These are phyloP conservation scores for Aspergillus sergii DNA, from an alignment of 2,329 filamentous ascomycete genomes.

Conservation along the genomic window DNA sequence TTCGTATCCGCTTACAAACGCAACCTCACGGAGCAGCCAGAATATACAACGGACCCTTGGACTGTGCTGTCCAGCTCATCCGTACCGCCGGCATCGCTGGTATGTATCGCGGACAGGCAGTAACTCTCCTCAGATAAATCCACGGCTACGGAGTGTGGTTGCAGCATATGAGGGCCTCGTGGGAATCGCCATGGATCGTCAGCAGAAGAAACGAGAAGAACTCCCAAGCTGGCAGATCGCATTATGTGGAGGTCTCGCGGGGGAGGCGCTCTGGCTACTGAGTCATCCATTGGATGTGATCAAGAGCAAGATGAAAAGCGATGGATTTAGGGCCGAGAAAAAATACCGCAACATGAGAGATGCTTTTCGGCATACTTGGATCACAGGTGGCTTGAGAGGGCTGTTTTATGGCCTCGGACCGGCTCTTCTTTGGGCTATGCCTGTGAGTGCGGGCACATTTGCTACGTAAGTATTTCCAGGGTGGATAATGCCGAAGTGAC, in stretches of 20 bases:
- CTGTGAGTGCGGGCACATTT: slow-evolving; percentile 91
- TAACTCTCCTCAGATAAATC: slow-evolving; percentile 82
- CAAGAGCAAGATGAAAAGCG: slow-evolving; percentile 98
- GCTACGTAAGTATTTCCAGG: slow-evolving; percentile 55
- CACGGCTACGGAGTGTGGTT: slow-evolving; percentile 92
- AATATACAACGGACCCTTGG: slow-evolving; percentile 79
- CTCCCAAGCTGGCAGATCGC: slow-evolving; percentile 82
- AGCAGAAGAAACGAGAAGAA: slow-evolving; percentile 71
- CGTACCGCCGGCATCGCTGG: slow-evolving; percentile 67
- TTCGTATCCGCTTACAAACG: slow-evolving; percentile 89
- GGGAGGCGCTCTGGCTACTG: slow-evolving; percentile 84
- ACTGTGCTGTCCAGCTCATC: slow-evolving; percentile 81
- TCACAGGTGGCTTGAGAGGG: slow-evolving; percentile 70
- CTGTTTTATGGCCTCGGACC: slow-evolving; percentile 93
- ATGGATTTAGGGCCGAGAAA: slow-evolving; percentile 73
- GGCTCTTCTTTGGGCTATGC: slow-evolving; percentile 90
- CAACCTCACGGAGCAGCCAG: slow-evolving; percentile 75
- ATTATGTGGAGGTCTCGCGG: slow-evolving; percentile 86
- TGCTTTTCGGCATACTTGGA: slow-evolving; percentile 78
- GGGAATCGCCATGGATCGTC: slow-evolving; percentile 87
- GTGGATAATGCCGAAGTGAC: background rate
- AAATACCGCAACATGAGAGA: slow-evolving; percentile 77
- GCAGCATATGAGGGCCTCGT: slow-evolving; percentile 61
- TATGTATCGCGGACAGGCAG: slow-evolving; percentile 84
- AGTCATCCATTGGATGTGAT: slow-evolving; percentile 94